Evolutionary conservation across 2,329 filamentous ascomycete species (phyloP), one percentile per base, ranked within the genome.

Genomic region (Colletotrichum sp.): DNA sequence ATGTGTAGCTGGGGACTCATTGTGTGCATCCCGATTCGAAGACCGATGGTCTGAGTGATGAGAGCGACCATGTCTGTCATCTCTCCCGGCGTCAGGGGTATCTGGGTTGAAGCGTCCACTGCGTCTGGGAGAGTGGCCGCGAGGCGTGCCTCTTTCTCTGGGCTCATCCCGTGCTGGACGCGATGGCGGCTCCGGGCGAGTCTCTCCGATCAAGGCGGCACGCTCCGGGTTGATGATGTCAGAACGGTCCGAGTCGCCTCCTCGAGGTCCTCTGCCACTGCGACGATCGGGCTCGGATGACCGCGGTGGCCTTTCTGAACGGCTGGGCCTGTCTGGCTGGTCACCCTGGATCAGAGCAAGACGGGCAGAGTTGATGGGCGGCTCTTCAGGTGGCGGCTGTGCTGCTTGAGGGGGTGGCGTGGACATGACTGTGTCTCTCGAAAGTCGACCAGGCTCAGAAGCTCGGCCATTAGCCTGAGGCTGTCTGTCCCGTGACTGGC

Each of bases 341-440:
- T 87, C 85, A 52, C 81, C 82, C 21, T 84, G 79, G 68, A 91
- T 87, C 7, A 90, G 82, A 10, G 89, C 87, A 34, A 90, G 89
- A 72, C 90, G 87, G 68, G 91, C 89, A 2, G 90, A 90, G 76
- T 92, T 91, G 79, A 92, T 89, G 10, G 85, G 84, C 9, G 89
- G 89, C 13, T 89, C 90, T 21, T 84, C 81, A 13, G 83, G 78
- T 16, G 85, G 80, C n/a, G 83, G 69, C 34, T 82, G 77, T 12
- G 73, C 59, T 16, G 80, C 76, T n/a, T 80, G 77, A 21, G 81
- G 73, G 4, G 79, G 75, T 81, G 39, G 80, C 80, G 21, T 72
- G 30, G 71, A 24, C 36, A 69, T 66, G 24, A 72, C 30, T 39
- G 75, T 77, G 66, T 85, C 81, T 67, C 84, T 78, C 69, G 79